phyloP scores from a whole-genome alignment of 2,329 filamentous ascomycete species.

The Alternaria triticimaculans region DNA sequence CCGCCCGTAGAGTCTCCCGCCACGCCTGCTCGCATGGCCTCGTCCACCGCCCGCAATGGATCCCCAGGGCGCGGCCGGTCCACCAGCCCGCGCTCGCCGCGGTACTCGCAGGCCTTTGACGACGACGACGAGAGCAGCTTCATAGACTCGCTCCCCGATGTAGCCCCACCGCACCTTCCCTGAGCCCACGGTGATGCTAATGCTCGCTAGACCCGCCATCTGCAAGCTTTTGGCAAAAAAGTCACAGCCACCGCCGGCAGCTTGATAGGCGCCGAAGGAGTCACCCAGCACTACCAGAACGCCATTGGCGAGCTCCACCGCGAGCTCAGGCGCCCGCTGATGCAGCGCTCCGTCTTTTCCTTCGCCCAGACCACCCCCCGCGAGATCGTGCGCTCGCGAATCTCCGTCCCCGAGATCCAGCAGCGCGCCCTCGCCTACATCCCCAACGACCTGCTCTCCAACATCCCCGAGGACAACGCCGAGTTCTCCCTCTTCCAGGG shows the following conservation, averaged over 20 bases:
- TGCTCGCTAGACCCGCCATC: slow-evolving; percentile 72
- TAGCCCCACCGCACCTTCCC: slow-evolving; percentile 17
- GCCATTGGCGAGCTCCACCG: slow-evolving; percentile 90
- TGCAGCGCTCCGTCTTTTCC: slow-evolving; percentile 90
- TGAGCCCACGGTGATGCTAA: slow-evolving; percentile 22
- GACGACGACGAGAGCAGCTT: slow-evolving; percentile 41
- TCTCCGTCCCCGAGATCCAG: slow-evolving; percentile 91
- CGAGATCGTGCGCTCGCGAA: slow-evolving; percentile 88
- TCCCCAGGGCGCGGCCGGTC: slow-evolving; percentile 41
- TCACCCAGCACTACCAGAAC: slow-evolving; percentile 75
- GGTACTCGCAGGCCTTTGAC: slow-evolving; percentile 30
- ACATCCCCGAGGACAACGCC: slow-evolving; percentile 87
- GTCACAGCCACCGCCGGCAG: slow-evolving; percentile 92
- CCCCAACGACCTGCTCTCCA: slow-evolving; percentile 85
- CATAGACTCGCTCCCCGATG: slow-evolving; percentile 42
- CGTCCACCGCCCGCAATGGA: slow-evolving; percentile 35
- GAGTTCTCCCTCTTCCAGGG: slow-evolving; percentile 95
- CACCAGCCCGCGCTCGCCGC: slow-evolving; percentile 15
- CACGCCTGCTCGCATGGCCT: slow-evolving; percentile 35
- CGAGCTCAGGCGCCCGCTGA: slow-evolving; percentile 80
- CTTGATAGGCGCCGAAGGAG: slow-evolving; percentile 70
- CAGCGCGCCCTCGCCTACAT: slow-evolving; percentile 88
- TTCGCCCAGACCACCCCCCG: slow-evolving; percentile 91
- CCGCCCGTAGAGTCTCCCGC: slow-evolving; percentile 2
- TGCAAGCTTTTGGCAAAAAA: slow-evolving; percentile 93